Evolutionary conservation across 805 yeast genomes (phyloP).

Genomic region (Phaffomyces antillensis): DNA sequence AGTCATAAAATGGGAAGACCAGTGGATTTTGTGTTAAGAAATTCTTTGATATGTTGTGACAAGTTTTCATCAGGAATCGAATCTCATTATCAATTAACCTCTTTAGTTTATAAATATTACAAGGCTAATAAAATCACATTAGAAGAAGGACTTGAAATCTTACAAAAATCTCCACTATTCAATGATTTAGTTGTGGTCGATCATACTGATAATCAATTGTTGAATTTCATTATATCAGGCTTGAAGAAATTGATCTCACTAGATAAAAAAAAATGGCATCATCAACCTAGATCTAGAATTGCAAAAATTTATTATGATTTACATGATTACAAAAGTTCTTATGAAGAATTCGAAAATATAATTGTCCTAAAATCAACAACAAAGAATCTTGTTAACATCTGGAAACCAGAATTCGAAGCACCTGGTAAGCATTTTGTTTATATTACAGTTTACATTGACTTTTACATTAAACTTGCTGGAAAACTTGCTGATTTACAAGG

Average conservation of each 20-base stretch:
- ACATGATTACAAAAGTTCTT: conserved; percentile 46
- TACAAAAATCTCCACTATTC: conserved; percentile 29
- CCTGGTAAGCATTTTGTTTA: conserved; percentile 91
- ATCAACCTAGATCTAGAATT: conserved; percentile 67
- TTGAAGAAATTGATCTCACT: conserved; percentile 40
- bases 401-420: conserved; percentile 90
- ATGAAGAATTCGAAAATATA: conserved; percentile 53
- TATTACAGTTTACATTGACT: conserved; percentile 59
- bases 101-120: conserved; percentile 51
- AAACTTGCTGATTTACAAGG: conserved; percentile 49
- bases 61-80: conserved; percentile 46
- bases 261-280: conserved; percentile 91
- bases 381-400: conserved; percentile 71
- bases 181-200: conserved; percentile 15
- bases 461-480: conserved; percentile 50
- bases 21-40: conserved; percentile 30
- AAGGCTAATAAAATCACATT: conserved; percentile 28
- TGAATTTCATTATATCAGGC: conserved; percentile 37
- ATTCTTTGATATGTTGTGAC: conserved; percentile 38
- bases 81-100: conserved; percentile 65
- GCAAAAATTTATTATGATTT: conserved; percentile 54
- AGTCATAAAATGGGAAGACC: conserved; percentile 40
- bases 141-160: conserved; percentile 30
- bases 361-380: conserved; percentile 60
- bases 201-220: conserved; percentile 12